A percentile compares a stretch with the other conserved stretches of the same genome.
phyloP scores from a whole-genome alignment of 148 eudicot genomes.

The Diospyros kaki region DNA sequence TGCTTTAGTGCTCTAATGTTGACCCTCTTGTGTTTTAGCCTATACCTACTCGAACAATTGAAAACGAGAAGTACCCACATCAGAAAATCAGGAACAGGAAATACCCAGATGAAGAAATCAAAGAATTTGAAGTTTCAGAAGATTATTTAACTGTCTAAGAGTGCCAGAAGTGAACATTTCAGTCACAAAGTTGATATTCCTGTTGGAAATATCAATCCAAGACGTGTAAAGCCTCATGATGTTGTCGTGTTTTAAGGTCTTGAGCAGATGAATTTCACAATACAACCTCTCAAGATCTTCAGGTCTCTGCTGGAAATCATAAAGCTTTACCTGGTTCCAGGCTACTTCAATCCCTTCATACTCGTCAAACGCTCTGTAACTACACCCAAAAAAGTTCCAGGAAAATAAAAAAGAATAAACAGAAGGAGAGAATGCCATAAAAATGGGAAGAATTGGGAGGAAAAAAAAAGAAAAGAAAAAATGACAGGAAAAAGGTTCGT shows the following conservation, averaged over 20 bases:
- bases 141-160: constrained; percentile 48
- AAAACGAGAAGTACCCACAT: background rate
- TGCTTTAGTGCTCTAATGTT: constrained; percentile 46
- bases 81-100: background rate
- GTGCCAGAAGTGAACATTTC: constrained; percentile 63
- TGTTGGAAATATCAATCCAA: constrained; percentile 52
- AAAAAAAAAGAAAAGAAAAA: too few species aligned
- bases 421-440: background rate
- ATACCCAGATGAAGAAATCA: background rate
- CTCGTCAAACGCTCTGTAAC: constrained; percentile 56
- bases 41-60: constrained; percentile 20
- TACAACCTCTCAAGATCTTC: constrained; percentile 53
- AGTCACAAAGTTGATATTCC: constrained; percentile 50
- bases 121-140: background rate
- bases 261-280: constrained; percentile 53
- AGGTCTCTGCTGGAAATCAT: constrained; percentile 40
- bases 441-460: background rate
- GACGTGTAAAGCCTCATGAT: constrained; percentile 57
- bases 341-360: constrained; percentile 61
- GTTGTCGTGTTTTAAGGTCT: constrained; percentile 44
- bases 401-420: background rate
- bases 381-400: constrained; percentile 4
- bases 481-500: constrained; percentile 21
- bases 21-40: constrained; percentile 33
- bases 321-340: constrained; percentile 54